These are phyloP conservation scores for Phragmites australis DNA, from an alignment of 176 grass and related monocot genomes.

Conservation along the genomic window DNA sequence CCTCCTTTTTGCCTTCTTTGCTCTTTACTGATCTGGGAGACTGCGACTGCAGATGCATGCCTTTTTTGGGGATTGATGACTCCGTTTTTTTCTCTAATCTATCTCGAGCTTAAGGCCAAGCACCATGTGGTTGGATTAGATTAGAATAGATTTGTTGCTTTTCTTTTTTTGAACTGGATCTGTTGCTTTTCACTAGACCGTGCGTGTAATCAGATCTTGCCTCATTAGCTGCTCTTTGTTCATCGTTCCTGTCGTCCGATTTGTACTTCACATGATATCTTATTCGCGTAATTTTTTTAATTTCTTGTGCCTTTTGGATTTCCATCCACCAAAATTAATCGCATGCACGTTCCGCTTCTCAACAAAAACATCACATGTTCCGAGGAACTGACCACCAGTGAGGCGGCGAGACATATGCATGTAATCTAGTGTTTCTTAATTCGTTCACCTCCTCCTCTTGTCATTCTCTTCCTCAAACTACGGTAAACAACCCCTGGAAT, in stretches of 20 bases:
- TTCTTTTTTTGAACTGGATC: too few species aligned
- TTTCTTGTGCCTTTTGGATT: background rate
- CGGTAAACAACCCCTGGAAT: background rate
- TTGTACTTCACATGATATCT: conserved; percentile 21
- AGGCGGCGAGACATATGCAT: background rate
- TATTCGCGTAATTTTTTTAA: background rate
- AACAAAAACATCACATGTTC: conserved; percentile 23
- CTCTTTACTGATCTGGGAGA: background rate
- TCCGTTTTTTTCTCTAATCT: conserved; percentile 11
- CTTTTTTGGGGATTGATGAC: conserved; percentile 38
- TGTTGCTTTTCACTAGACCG: background rate
- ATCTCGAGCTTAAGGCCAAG: background rate
- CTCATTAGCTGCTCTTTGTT: background rate
- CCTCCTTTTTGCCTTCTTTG: conserved; percentile 6
- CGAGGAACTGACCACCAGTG: conserved; percentile 16
- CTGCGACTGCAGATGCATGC: background rate
- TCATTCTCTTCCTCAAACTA: background rate
- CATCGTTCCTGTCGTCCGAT: background rate
- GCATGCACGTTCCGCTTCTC: background rate
- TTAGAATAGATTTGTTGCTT: background rate
- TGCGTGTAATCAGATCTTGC: background rate
- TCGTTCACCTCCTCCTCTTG: background rate
- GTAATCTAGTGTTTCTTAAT: background rate
- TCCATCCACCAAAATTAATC: background rate
- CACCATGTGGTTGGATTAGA: background rate